Evolutionary conservation across 306 rosid species (phyloP).

Genomic region (Castanea crenata): DNA sequence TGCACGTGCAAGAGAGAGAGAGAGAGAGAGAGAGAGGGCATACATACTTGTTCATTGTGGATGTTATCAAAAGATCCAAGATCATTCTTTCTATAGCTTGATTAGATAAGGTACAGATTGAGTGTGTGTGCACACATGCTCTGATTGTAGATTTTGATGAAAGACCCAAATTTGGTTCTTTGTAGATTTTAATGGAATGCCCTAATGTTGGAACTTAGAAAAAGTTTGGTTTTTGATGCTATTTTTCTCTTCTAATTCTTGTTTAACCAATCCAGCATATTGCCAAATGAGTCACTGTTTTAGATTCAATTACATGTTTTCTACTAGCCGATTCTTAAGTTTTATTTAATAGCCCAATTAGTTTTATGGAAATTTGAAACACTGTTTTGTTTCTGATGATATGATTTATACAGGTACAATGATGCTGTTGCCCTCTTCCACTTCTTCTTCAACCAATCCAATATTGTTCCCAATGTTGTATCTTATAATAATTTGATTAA

Average conservation of each 20-base stretch:
- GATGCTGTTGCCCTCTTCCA: slow-evolving; percentile 79
- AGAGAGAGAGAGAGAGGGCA: too few species aligned
- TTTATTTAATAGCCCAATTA: neutral
- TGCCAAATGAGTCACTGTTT: neutral
- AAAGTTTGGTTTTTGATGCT: neutral
- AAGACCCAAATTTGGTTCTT: neutral
- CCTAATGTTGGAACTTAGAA: neutral
- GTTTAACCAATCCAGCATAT: neutral
- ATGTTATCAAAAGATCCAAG: neutral
- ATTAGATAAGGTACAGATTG: neutral
- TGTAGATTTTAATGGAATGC: neutral
- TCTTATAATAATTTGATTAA: slow-evolving; percentile 85
- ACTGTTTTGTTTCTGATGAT: too few species aligned
- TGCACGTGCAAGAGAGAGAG: too few species aligned
- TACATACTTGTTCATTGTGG: neutral
- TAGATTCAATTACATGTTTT: neutral
- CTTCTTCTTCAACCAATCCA: slow-evolving; percentile 76
- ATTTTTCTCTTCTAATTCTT: neutral
- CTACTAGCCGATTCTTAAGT: neutral
- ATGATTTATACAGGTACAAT: neutral
- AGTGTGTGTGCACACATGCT: neutral
- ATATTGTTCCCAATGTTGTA: slow-evolving; percentile 82
- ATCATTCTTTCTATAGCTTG: neutral
- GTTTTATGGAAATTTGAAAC: too few species aligned
- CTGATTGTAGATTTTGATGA: neutral